phyloP scores from a whole-genome alignment of 1,284 basidiomycete genomes.

The Lentinula novae-zelandiae region DNA sequence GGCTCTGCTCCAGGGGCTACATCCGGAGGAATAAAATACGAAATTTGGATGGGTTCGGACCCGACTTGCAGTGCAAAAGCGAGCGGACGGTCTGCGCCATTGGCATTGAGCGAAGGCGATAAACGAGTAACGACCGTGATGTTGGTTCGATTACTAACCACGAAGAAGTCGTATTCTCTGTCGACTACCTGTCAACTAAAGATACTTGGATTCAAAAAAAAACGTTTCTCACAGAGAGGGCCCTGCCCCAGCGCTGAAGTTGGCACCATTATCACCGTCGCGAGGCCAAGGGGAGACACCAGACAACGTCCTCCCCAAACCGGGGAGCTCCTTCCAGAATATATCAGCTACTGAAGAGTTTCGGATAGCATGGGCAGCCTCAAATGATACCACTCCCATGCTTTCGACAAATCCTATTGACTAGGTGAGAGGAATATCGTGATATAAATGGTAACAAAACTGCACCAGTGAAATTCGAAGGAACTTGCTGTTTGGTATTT shows the following conservation, averaged over 20 bases:
- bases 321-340: slow-evolving; percentile 56
- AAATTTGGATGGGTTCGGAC: slow-evolving; percentile 35
- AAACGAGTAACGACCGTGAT: slow-evolving; percentile 49
- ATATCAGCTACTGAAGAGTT: slow-evolving; percentile 50
- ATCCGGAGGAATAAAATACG: slow-evolving; percentile 46
- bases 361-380: slow-evolving; percentile 54
- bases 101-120: slow-evolving; percentile 59
- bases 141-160: slow-evolving; percentile 41
- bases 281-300: slow-evolving; percentile 62
- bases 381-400: slow-evolving; percentile 59
- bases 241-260: slow-evolving; percentile 58
- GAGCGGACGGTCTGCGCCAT: slow-evolving; percentile 50
- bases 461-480: slow-evolving; percentile 45
- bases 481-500: slow-evolving; percentile 28
- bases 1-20: slow-evolving; percentile 50
- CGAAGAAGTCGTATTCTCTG: slow-evolving; percentile 66
- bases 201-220: background rate
- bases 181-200: slow-evolving; percentile 1
- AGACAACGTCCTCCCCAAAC: slow-evolving; percentile 54
- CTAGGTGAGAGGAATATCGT: background rate
- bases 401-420: slow-evolving; percentile 54
- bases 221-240: slow-evolving; percentile 47
- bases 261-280: slow-evolving; percentile 41
- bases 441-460: background rate
- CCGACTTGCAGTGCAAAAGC: slow-evolving; percentile 58